Conservation (phyloP, 192 early-diverging fungal species). For the Entrophospora sp. region DNA sequence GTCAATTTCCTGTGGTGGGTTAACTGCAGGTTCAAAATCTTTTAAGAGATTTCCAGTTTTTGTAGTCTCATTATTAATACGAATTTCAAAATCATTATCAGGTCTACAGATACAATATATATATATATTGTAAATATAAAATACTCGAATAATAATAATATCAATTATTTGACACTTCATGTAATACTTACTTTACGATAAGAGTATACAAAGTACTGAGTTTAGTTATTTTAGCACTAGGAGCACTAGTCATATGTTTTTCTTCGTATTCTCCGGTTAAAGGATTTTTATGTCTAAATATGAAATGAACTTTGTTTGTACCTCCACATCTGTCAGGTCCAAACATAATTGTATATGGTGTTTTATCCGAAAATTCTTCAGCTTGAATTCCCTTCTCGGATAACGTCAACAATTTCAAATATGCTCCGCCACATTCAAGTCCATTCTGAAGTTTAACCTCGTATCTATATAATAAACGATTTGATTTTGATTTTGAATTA, state of each 20-base stretch:
- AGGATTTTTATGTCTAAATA: conserved; percentile 87
- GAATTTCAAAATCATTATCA: conserved; percentile 72
- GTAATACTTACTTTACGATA: conserved; percentile 44
- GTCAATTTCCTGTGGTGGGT: conserved; percentile 77
- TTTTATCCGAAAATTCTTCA: conserved; percentile 67
- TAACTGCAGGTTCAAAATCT: conserved; percentile 77
- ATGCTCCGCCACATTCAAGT: conserved; percentile 87
- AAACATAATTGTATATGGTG: conserved; percentile 85
- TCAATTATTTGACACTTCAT: neutral
- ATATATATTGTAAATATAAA: neutral
- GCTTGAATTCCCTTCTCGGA: conserved; percentile 51
- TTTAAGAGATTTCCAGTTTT: conserved; percentile 65
- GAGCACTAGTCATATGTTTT: conserved; percentile 71
- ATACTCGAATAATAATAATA: neutral
- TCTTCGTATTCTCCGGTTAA: conserved; percentile 70
- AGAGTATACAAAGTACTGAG: conserved; percentile 75
- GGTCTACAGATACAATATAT: conserved; percentile 32
- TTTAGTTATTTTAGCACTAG: conserved; percentile 55
- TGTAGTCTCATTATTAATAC: conserved; percentile 58
- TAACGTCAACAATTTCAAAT: conserved; percentile 77
- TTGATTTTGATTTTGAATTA: neutral
- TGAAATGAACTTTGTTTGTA: conserved; percentile 89
- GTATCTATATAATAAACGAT: conserved; percentile 35
- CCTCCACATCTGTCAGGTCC: conserved; percentile 86
- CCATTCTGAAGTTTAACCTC: conserved; percentile 83